phyloP scores from a whole-genome alignment of 1,139 yeast genomes.

The Scheffersomyces titani region DNA sequence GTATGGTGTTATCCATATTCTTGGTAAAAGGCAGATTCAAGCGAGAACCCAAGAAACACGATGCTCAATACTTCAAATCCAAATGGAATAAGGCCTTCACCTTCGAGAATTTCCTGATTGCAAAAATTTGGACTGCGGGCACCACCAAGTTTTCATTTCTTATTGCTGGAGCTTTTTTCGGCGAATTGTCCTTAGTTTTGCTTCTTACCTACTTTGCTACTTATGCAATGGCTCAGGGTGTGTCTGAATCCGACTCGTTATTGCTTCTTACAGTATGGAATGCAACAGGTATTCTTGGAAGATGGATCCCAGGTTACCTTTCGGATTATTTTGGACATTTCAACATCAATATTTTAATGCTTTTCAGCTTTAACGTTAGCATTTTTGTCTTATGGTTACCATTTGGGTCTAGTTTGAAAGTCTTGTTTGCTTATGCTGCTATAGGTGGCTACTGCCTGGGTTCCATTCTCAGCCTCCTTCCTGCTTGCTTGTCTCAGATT shows the following conservation, averaged over 20 bases:
- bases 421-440: slow-evolving; percentile 47
- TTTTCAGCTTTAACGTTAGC: slow-evolving; percentile 41
- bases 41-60: slow-evolving; percentile 5
- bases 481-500: slow-evolving; percentile 53
- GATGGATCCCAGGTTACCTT: slow-evolving; percentile 57
- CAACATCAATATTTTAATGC: slow-evolving; percentile 50
- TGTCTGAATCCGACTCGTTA: slow-evolving; percentile 52
- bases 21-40: slow-evolving; percentile 49
- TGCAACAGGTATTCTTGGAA: slow-evolving; percentile 60
- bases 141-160: slow-evolving; percentile 16
- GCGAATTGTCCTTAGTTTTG: slow-evolving; percentile 56
- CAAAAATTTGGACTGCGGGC: slow-evolving; percentile 3
- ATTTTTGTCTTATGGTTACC: slow-evolving; percentile 55
- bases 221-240: slow-evolving; percentile 55
- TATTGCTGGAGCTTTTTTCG: slow-evolving; percentile 37
- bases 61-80: background rate
- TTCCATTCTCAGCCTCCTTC: slow-evolving; percentile 48
- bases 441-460: slow-evolving; percentile 57
- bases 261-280: slow-evolving; percentile 56
- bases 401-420: slow-evolving; percentile 44
- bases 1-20: slow-evolving; percentile 38
- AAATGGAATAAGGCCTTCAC: slow-evolving; percentile 5
- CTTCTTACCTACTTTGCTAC: slow-evolving; percentile 56
- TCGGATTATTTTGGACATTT: slow-evolving; percentile 59
- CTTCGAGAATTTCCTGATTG: slow-evolving; percentile 6